Percentiles rank a stretch among this genome's conserved stretches.
These are phyloP conservation scores for Aspergillus candidus DNA, from an alignment of 2,329 filamentous ascomycete species.

Conservation along the genomic window DNA sequence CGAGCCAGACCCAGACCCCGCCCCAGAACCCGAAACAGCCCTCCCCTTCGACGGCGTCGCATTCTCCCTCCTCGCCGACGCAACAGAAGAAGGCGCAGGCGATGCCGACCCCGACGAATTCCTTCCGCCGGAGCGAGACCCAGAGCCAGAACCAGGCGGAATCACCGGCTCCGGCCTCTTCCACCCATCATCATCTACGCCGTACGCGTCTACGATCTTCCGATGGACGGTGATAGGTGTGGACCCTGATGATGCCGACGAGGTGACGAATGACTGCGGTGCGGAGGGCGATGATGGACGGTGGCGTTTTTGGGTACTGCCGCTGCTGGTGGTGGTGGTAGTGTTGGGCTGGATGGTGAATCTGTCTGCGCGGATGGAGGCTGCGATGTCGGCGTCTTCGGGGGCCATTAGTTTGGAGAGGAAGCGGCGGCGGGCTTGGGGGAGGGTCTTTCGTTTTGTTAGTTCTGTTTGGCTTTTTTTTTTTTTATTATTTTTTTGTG, in stretches of 20 bases:
- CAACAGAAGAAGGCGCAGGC: constrained; percentile 5
- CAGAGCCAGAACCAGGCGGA: too few species aligned
- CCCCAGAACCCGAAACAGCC: too few species aligned
- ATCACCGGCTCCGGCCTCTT: background rate
- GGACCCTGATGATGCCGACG: background rate
- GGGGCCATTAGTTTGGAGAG: constrained; percentile 29
- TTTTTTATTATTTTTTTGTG: too few species aligned
- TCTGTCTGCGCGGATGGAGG: constrained; percentile 22
- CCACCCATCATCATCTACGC: constrained; percentile 20
- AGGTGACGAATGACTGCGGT: background rate
- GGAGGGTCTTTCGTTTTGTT: constrained; percentile 28
- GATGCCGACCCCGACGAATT: constrained; percentile 4
- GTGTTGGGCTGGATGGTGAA: constrained; percentile 18
- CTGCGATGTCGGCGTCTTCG: constrained; percentile 21
- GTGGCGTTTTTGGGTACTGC: too few species aligned
- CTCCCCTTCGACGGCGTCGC: constrained; percentile 7
- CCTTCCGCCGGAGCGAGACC: background rate
- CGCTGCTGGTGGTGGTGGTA: too few species aligned
- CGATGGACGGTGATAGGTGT: constrained; percentile 11
- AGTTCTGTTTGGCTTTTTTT: background rate
- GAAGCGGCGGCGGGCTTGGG: constrained; percentile 34
- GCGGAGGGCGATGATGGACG: background rate
- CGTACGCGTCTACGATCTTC: constrained; percentile 17
- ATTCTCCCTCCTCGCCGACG: constrained; percentile 2
- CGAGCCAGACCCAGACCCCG: background rate